Base-by-base conservation (phyloP, 805 yeast species). In the Yamadazyma sp. region DNA sequence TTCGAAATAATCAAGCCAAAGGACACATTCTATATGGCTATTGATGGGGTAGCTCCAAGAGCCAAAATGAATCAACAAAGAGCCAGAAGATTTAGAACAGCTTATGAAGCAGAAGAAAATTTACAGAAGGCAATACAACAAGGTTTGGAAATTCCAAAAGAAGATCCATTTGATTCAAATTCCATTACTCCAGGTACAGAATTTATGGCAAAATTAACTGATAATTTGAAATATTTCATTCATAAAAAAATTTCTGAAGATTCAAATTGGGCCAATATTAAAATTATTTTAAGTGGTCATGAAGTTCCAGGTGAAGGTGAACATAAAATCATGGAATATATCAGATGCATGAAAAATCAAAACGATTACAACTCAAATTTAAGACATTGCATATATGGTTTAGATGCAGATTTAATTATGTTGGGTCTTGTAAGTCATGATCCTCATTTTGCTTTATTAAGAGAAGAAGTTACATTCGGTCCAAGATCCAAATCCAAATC, bases 231-330 rank as follows among this genome's bases (percentile, higher is more conserved):
- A 50, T 91, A 86, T 59, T 91, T 84, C 62, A 82, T 91, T 50
- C 86, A 86, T 55, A 82, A 86, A 49, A 91, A 91, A 56, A 80
- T 89, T 25, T 75, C 94, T 3, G 82, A 84, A 33, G 98, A 91
- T 55, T 66, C 89, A 9, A 76, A 80, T 36, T 91, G 98, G 98
- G 82, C 84, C 45, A 73, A 76, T 34, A 70, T 86, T 34, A 75
- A 84, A 36, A 73, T 91, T 41, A 70, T 91, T 20, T 71, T 91
- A 42, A 82, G 93, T 35, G 98, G 96, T 23, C 96, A 87, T 52
- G 96, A 89, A 58, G 97, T 86, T 13, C 98, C 98, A 3, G 98
- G 98, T 48, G 98, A 91, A 69, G 98, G 98, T 62, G 98, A 91
- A 65, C 98, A 91, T 64, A 91, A 91, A 55, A 88, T 91, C 48